These are phyloP conservation scores for Pistacia integerrima DNA, from an alignment of 345 rosid species.

Conservation along the genomic window DNA sequence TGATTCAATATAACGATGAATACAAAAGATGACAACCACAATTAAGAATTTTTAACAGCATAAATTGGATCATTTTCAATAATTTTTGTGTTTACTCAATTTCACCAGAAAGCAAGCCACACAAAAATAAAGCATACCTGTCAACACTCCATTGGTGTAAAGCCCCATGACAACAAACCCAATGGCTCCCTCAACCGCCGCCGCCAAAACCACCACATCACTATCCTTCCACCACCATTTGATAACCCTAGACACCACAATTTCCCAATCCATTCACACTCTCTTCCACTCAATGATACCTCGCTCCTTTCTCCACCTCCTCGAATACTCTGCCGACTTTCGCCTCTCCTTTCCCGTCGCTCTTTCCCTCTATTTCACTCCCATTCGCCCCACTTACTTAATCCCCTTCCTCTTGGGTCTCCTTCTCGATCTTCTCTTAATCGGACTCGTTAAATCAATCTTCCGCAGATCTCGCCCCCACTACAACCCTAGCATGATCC, in stretches of 20 bases:
- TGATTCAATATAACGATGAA: too few species aligned
- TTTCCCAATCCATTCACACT: conserved; percentile 55
- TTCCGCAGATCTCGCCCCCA: conserved; percentile 89
- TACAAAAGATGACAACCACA: too few species aligned
- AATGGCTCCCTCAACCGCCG: background rate
- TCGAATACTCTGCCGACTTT: conserved; percentile 84
- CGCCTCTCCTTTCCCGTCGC: conserved; percentile 78
- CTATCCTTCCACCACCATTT: conserved; percentile 33
- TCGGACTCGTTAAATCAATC: conserved; percentile 64
- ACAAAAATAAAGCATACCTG: background rate
- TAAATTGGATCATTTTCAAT: too few species aligned
- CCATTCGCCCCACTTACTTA: conserved; percentile 44
- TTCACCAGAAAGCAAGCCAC: background rate
- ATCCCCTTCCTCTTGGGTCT: conserved; percentile 73
- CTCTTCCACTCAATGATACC: conserved; percentile 55
- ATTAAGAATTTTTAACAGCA: too few species aligned
- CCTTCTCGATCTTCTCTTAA: conserved; percentile 70
- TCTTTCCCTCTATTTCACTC: conserved; percentile 46
- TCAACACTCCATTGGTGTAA: background rate
- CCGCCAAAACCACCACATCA: background rate
- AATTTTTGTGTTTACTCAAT: too few species aligned
- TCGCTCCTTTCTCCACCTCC: conserved; percentile 47
- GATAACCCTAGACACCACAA: conserved; percentile 46
- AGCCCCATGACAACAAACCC: background rate
- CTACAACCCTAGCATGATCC: conserved; percentile 80